Conservation (phyloP, 805 yeast species). For the Cyberlindnera misumaiensis region DNA sequence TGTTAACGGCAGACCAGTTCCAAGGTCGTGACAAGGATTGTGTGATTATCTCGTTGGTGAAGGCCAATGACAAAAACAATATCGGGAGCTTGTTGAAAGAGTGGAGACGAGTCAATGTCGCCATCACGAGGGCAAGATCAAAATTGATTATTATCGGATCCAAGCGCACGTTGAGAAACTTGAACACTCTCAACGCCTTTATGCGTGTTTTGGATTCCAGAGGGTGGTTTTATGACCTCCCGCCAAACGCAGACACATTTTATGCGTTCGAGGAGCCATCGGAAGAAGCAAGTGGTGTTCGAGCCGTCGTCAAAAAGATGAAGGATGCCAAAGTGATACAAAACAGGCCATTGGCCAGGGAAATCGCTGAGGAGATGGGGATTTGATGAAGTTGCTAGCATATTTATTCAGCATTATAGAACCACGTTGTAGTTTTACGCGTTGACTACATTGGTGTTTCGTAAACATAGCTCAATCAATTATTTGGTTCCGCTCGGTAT, state of each 20-base stretch:
- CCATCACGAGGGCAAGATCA: conserved; percentile 83
- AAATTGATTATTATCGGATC: conserved; percentile 86
- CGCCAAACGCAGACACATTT: conserved; percentile 24
- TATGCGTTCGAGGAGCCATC: conserved; percentile 1
- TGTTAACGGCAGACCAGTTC: conserved; percentile 89
- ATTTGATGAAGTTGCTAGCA: not conserved
- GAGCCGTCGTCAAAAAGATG: conserved; percentile 1
- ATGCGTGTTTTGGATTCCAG: conserved; percentile 47
- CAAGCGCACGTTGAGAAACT: conserved; percentile 46
- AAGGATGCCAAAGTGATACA: conserved; percentile 12
- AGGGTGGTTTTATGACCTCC: conserved; percentile 60
- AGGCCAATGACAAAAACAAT: conserved; percentile 59
- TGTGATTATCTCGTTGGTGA: conserved; percentile 80
- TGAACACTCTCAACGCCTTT: conserved; percentile 50
- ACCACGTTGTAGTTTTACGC: too few relatives aligned
- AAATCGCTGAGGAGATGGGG: conserved; percentile 16
- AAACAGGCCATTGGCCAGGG: conserved; percentile 12
- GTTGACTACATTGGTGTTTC: too few relatives aligned
- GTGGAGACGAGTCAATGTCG: conserved; percentile 91
- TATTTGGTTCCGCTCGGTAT: too few relatives aligned
- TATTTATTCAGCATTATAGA: too few relatives aligned
- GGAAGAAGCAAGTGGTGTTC: not conserved
- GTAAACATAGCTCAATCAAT: too few relatives aligned
- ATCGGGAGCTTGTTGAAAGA: conserved; percentile 80
- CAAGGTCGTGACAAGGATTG: conserved; percentile 96